Conservation (phyloP, 257 asterid genomes). For the Capsicum baccatum region DNA sequence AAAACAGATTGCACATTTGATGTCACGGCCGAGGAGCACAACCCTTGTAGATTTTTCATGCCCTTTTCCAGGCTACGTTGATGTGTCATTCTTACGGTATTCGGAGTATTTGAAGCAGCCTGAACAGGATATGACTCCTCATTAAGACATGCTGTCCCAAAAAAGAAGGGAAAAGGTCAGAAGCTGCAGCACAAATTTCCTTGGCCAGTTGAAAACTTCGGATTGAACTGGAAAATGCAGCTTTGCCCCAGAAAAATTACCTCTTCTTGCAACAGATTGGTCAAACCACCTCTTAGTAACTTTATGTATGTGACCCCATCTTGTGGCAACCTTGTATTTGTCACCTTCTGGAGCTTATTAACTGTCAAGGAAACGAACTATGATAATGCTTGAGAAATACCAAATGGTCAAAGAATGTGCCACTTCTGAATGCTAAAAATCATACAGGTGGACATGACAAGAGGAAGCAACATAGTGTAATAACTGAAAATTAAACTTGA, state of each 20-base stretch:
- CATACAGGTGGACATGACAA: slow-evolving; percentile 14
- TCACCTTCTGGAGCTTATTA: slow-evolving; percentile 86
- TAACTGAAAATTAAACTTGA: slow-evolving; percentile 6
- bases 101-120: slow-evolving; percentile 53
- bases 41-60: slow-evolving; percentile 51
- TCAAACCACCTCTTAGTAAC: slow-evolving; percentile 83
- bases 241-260: slow-evolving; percentile 47
- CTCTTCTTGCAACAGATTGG: slow-evolving; percentile 89
- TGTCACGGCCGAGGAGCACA: slow-evolving; percentile 58
- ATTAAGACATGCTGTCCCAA: slow-evolving; percentile 72
- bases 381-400: slow-evolving; percentile 24
- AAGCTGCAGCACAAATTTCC: slow-evolving; percentile 34
- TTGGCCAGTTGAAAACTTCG: background rate
- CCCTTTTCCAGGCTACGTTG: slow-evolving; percentile 61
- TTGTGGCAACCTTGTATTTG: slow-evolving; percentile 86
- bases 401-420: slow-evolving; percentile 16
- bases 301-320: slow-evolving; percentile 74
- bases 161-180: slow-evolving; percentile 42
- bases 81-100: slow-evolving; percentile 52
- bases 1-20: slow-evolving; percentile 52
- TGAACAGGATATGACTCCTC: slow-evolving; percentile 92
- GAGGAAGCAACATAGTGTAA: slow-evolving; percentile 22
- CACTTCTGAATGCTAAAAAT: slow-evolving; percentile 23
- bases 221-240: slow-evolving; percentile 35
- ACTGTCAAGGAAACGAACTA: slow-evolving; percentile 62